phyloP scores from a whole-genome alignment of 495 filamentous ascomycete genomes.

The Ascobolus immersus region DNA sequence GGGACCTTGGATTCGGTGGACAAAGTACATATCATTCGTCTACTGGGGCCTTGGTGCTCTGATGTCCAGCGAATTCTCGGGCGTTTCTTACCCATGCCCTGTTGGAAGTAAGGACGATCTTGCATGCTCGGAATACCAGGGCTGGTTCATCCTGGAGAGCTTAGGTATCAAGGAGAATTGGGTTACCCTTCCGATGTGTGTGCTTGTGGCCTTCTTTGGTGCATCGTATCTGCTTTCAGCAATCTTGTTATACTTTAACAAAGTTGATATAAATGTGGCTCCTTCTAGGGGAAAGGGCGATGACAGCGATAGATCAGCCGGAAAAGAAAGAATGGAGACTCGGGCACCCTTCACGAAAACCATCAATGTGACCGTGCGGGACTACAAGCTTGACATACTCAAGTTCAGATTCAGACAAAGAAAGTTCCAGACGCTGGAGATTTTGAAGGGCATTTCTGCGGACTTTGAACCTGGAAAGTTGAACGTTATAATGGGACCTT shows the following conservation, averaged over 20 bases:
- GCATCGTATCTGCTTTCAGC: constrained; percentile 31
- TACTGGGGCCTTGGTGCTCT: constrained; percentile 46
- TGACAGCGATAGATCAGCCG: constrained; percentile 30
- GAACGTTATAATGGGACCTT: constrained; percentile 58
- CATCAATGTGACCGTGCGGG: constrained; percentile 33
- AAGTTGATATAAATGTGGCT: constrained; percentile 27
- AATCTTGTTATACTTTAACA: constrained; percentile 30
- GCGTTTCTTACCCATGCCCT: constrained; percentile 42
- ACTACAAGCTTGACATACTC: constrained; percentile 34
- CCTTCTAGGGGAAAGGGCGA: constrained; percentile 26
- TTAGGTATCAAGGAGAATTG: constrained; percentile 37
- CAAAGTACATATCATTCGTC: constrained; percentile 33
- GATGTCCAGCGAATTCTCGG: constrained; percentile 41
- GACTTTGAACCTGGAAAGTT: constrained; percentile 35
- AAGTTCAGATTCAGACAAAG: constrained; percentile 26
- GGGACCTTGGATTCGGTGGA: constrained; percentile 46
- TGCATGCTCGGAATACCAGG: constrained; percentile 38
- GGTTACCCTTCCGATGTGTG: constrained; percentile 35
- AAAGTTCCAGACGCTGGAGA: constrained; percentile 25
- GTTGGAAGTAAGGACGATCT: constrained; percentile 32
- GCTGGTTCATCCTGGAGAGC: constrained; percentile 34
- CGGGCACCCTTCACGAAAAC: constrained; percentile 25
- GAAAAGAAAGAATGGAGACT: constrained; percentile 34
- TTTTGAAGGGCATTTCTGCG: constrained; percentile 36
- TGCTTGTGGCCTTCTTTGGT: constrained; percentile 29